These are phyloP conservation scores for Magnolia kwangsiensis DNA, from an alignment of 164 flowering plant species.

Conservation along the genomic window DNA sequence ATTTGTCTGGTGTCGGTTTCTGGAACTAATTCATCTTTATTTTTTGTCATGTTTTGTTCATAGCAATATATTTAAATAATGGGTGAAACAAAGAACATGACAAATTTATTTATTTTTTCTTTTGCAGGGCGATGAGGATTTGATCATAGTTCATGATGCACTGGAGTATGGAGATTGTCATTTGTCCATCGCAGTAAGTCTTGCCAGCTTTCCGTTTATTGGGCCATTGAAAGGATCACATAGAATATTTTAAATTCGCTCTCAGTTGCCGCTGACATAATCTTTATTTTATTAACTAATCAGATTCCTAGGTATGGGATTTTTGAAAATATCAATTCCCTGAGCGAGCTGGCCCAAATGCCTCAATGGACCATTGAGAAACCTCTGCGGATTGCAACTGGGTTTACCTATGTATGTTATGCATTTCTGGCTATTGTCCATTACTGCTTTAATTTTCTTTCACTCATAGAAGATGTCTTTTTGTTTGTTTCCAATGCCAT, in stretches of 20 bases:
- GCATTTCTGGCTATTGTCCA: background rate
- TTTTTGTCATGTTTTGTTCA: background rate
- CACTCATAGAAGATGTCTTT: background rate
- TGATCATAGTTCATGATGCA: conserved; percentile 83
- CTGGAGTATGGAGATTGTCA: conserved; percentile 89
- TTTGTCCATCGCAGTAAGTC: conserved; percentile 83
- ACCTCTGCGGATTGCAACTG: conserved; percentile 93
- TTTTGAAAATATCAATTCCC: conserved; percentile 86
- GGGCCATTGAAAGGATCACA: background rate
- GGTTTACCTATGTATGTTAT: conserved; percentile 73
- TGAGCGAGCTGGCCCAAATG: conserved; percentile 82
- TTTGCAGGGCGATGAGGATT: conserved; percentile 70
- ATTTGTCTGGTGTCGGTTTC: background rate
- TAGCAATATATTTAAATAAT: background rate
- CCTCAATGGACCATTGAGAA: conserved; percentile 92
- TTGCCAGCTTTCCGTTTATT: background rate
- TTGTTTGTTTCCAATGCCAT: conserved; percentile 2
- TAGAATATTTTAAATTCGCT: background rate
- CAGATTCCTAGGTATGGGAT: conserved; percentile 96
- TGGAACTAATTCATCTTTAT: background rate
- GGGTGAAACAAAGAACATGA: background rate
- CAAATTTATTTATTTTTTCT: background rate
- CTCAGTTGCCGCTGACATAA: conserved; percentile 1
- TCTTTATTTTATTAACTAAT: conserved; percentile 5
- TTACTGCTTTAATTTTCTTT: background rate